phyloP scores from a whole-genome alignment of 2,329 filamentous ascomycete genomes.

The Thelonectria rubi region DNA sequence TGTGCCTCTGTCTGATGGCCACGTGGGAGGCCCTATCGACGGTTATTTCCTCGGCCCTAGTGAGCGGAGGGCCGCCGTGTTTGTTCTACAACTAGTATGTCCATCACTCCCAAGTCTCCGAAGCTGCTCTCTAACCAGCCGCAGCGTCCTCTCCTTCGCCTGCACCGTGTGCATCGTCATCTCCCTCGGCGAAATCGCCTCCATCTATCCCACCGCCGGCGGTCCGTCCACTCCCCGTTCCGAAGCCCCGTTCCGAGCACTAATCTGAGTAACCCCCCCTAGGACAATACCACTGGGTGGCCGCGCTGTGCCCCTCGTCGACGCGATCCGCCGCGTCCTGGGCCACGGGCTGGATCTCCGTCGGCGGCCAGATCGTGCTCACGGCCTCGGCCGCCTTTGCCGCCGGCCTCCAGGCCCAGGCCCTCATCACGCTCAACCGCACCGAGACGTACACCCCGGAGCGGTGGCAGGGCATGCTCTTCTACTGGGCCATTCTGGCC shows the following conservation, averaged over 20 bases:
- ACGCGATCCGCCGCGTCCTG: slow-evolving; percentile 23
- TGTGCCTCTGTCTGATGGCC: slow-evolving; percentile 21
- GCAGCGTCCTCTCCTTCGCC: slow-evolving; percentile 53
- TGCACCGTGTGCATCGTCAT: slow-evolving; percentile 51
- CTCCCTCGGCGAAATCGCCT: slow-evolving; percentile 52
- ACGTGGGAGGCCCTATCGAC: slow-evolving; percentile 22
- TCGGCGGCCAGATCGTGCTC: slow-evolving; percentile 56
- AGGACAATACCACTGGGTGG: slow-evolving; percentile 59
- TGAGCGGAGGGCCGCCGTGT: slow-evolving; percentile 16
- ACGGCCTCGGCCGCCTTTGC: slow-evolving; percentile 59
- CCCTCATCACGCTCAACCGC: slow-evolving; percentile 54
- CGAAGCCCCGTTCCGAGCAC: background rate
- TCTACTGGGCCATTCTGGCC: slow-evolving; percentile 55
- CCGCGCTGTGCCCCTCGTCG: slow-evolving; percentile 43
- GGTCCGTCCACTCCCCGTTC: slow-evolving; percentile 29
- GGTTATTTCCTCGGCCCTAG: slow-evolving; percentile 16
- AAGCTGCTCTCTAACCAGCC: too few species aligned
- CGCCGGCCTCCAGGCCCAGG: slow-evolving; percentile 54
- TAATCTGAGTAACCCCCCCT: background rate
- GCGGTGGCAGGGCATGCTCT: slow-evolving; percentile 57
- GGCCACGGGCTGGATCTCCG: slow-evolving; percentile 54
- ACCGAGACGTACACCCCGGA: slow-evolving; percentile 49
- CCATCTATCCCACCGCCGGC: slow-evolving; percentile 48
- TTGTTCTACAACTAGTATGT: slow-evolving; percentile 48
- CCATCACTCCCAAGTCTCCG: too few species aligned